Evolutionary conservation across 2,329 filamentous ascomycete genomes (phyloP), one percentile per base, ranked within the genome.

Genomic region (Fusarium pseudograminearum): DNA sequence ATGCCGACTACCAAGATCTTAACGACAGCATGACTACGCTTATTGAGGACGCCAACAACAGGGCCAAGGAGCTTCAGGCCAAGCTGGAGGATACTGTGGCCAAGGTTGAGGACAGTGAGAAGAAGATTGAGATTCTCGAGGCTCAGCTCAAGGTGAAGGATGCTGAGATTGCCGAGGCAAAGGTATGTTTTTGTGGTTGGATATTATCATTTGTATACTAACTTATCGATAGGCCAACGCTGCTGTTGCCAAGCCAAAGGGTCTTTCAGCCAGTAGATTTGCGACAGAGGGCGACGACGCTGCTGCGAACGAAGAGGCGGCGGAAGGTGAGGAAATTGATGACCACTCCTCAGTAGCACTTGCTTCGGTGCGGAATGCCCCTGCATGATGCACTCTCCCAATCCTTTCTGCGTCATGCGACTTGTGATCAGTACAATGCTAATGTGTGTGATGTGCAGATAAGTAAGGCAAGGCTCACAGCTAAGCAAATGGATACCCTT

Each of bases 281-380:
- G 87, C 87, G 59, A 78, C 76, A 52, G 78, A 80, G 50, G 79
- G 76, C 46, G 77, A 75, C 47, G 74, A 75, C 51, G 74, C 76
- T 50, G 78, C 78, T 69, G 74, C 77, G 46, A 72, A 79, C 71
- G 78, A 79, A 58, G 76, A 76, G 50, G 75, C 78, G 75, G 81
- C 81, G 77, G 85, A 85, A 86, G 87, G 85, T 86, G 87, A 90
- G 87, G 81, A 81, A 77, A 81, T 82, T 74, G 84, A 87, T 75
- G 88, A 90, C 77, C 82, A 87, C 82, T 88, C 87, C 79, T 90
- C 88, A 77, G 83, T 84, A 78, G 89, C 88, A 80, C 83, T 90
- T 81, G 88, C 88, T 82, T 87, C 86, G 88, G 89, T 91, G 86
- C 85, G 89, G 83, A 76, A 80, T 79, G 81, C 83, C 83, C 80